Evolutionary conservation across 768 basidiomycete genomes (phyloP), one percentile per base, ranked within the genome.

Genomic region (Naganishia friedmannii): DNA sequence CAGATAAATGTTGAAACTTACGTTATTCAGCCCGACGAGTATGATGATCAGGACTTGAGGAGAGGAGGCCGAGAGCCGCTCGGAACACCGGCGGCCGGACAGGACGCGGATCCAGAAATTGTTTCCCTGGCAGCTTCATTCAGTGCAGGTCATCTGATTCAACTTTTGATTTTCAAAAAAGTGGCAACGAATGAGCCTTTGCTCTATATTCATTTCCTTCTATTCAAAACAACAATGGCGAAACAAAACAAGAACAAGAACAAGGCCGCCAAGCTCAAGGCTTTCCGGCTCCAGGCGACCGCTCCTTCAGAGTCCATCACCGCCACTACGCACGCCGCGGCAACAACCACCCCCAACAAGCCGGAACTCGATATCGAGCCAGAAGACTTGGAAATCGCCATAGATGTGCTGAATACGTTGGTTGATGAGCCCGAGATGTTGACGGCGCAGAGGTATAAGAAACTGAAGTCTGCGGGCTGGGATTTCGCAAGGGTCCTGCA

Each of bases 401-500:
- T 79, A 15, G 65, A 73, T 26, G 75, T 75, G 7, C 69, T 80
- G 2, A 51, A 72, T 46, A 72, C 73, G 23, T 67, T 80, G 21
- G 46, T 57, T 6, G 74, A 75, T 29, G 68, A 75, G 34, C 77
- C 78, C 13, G 79, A 77, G 31, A 71, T 73, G 48, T 66, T 80
- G 29, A 66, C 69, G 0, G 68, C 70, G 3, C 72, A 74, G 70
- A 66, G 71, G 31, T 73, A 72, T 37, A 79, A 79, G 60, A 75
- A 73, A 19, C 45, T 80, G 56, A 80, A 79, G 71, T 67, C 75
- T 51, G 75, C 66, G 39, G 73, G 75, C 17, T 76, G 75, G 67
- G 79, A 74, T 29, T 53, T 80, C 29, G 73, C 76, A 51, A 66
- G 74, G 39, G 75, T 77, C 8, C 70, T 80, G 66, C 75, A 71